A percentile compares a stretch with the other conserved stretches of the same genome.
phyloP scores from a whole-genome alignment of 148 eudicot genomes.

The Camellia granthamiana region DNA sequence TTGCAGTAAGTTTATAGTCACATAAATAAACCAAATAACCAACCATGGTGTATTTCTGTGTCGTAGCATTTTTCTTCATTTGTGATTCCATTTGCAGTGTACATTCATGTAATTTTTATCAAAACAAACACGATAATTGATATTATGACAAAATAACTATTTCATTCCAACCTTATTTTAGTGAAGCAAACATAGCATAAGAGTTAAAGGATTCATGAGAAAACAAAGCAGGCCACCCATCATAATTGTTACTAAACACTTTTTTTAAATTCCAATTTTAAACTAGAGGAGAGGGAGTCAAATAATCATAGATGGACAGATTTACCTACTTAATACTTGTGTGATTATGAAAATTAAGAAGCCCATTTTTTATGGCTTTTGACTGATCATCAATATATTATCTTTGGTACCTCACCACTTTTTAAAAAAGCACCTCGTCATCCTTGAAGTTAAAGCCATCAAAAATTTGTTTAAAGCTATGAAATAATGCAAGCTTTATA shows the following conservation, averaged over 20 bases:
- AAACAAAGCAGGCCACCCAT: neutral
- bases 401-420: neutral
- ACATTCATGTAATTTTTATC: too few species aligned
- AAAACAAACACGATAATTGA: too few species aligned
- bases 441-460: neutral
- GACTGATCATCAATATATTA: neutral
- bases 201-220: neutral
- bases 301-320: neutral
- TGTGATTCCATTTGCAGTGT: too few species aligned
- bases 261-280: neutral
- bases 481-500: neutral
- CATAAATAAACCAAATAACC: too few species aligned
- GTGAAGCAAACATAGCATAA: too few species aligned
- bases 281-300: neutral
- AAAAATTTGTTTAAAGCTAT: neutral
- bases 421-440: neutral
- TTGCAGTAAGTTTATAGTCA: too few species aligned
- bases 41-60: too few species aligned
- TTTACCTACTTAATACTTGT: neutral
- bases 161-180: too few species aligned
- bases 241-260: neutral
- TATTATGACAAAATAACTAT: too few species aligned
- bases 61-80: too few species aligned
- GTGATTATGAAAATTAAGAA: neutral
- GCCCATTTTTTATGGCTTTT: neutral